Evolutionary conservation across 2,329 filamentous ascomycete genomes (phyloP).

Genomic region (Didymella lethalis): DNA sequence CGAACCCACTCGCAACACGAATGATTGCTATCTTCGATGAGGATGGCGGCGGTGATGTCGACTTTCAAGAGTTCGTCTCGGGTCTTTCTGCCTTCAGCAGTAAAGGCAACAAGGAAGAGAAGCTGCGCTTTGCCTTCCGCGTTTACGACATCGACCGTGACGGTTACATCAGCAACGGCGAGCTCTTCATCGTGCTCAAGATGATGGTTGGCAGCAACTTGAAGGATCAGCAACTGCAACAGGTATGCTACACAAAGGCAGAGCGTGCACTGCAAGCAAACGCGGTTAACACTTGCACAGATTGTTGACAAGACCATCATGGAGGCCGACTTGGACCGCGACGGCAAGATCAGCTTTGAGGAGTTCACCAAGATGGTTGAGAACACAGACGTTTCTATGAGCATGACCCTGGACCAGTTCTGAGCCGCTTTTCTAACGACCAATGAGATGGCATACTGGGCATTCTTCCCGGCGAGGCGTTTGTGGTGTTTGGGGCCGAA

Average conservation of each 20-base stretch:
- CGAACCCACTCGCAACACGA: constrained; percentile 94
- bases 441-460: constrained; percentile 24
- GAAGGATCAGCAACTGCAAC: constrained; percentile 98
- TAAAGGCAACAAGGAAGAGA: constrained; percentile 99
- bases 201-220: constrained; percentile 99
- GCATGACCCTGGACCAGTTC: constrained; percentile 70
- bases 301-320: constrained; percentile 99
- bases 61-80: constrained; percentile 98
- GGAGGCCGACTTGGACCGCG: constrained; percentile 95
- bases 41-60: constrained; percentile 95
- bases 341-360: constrained; percentile 98
- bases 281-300: constrained; percentile 35
- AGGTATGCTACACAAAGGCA: constrained; percentile 54
- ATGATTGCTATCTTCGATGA: constrained; percentile 99
- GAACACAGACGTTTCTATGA: constrained; percentile 78
- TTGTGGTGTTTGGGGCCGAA: constrained; percentile 37
- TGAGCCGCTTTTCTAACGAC: constrained; percentile 29
- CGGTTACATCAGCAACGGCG: constrained; percentile 97
- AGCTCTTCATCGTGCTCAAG: constrained; percentile 99
- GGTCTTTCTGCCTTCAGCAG: constrained; percentile 94
- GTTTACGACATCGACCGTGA: constrained; percentile 99
- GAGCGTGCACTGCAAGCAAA: neutral
- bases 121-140: constrained; percentile 96
- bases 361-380: constrained; percentile 99
- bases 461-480: constrained; percentile 44